Evolutionary conservation across 495 filamentous ascomycete genomes (phyloP).

Genomic region (Hypoxylon trugodes): DNA sequence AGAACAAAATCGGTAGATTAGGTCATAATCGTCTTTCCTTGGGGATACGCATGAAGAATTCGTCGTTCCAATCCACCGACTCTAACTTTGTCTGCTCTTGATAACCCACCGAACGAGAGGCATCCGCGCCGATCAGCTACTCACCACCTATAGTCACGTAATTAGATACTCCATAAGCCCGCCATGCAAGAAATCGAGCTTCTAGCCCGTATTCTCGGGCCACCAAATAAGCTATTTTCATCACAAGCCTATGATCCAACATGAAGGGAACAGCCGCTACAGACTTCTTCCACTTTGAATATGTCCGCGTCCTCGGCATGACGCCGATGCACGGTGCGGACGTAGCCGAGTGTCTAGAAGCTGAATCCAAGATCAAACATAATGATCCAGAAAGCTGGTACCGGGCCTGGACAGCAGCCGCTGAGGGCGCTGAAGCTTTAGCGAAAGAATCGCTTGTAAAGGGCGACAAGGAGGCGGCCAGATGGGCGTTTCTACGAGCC

Average conservation of each 20-base stretch:
- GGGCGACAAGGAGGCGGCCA: slow-evolving; percentile 42
- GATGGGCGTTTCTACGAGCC: slow-evolving; percentile 47
- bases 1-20: too few species aligned
- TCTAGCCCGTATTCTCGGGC: neutral
- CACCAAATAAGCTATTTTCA: neutral
- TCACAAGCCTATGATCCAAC: neutral
- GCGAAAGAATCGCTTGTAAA: slow-evolving; percentile 40
- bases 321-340: slow-evolving; percentile 51
- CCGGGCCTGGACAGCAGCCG: slow-evolving; percentile 42
- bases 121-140: too few species aligned
- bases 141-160: too few species aligned
- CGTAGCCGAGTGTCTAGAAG: slow-evolving; percentile 52
- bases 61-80: too few species aligned
- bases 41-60: too few species aligned
- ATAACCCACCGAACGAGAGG: too few species aligned
- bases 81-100: too few species aligned
- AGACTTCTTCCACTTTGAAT: slow-evolving; percentile 59
- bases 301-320: slow-evolving; percentile 51
- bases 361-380: slow-evolving; percentile 47
- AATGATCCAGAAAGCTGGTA: slow-evolving; percentile 55
- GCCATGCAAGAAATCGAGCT: neutral
- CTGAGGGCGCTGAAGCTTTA: slow-evolving; percentile 42
- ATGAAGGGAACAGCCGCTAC: neutral
- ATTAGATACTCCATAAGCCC: neutral
- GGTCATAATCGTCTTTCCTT: too few species aligned